Percentiles rank a stretch among this genome's conserved stretches.
phyloP scores from a whole-genome alignment of 495 filamentous ascomycete genomes.

The Acidiella bohemica region DNA sequence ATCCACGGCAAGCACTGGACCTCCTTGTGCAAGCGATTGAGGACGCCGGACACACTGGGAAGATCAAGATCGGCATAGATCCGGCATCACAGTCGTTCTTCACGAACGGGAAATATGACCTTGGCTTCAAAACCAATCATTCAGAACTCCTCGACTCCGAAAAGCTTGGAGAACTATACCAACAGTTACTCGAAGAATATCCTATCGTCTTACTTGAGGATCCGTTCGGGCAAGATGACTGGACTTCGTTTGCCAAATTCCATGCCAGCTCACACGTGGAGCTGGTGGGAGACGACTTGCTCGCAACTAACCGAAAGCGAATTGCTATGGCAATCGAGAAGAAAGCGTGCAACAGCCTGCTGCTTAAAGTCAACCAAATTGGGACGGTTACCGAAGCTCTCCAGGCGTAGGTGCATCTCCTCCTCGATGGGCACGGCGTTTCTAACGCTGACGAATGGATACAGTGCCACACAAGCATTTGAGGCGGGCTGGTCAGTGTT shows the following conservation, averaged over 20 bases:
- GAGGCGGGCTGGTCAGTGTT: conserved; percentile 7
- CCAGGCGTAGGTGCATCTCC: conserved; percentile 1
- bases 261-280: conserved; percentile 1
- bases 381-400: conserved; percentile 9
- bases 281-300: conserved; percentile 12
- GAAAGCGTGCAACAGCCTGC: conserved; percentile 8
- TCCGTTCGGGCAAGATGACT: conserved; percentile 12
- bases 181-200: conserved; percentile 4
- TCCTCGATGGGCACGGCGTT: background rate
- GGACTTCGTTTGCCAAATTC: conserved; percentile 2
- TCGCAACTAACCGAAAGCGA: conserved; percentile 6
- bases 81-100: conserved; percentile 6
- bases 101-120: conserved; percentile 2
- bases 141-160: background rate
- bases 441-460: background rate
- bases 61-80: conserved; percentile 15
- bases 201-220: conserved; percentile 12
- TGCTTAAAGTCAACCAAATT: conserved; percentile 11
- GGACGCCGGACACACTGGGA: conserved; percentile 6
- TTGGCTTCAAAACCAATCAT: conserved; percentile 6
- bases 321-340: conserved; percentile 1
- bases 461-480: conserved; percentile 2
- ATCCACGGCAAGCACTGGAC: conserved; percentile 5
- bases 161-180: conserved; percentile 2
- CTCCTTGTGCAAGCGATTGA: conserved; percentile 5